These are phyloP conservation scores for Chernovozyma aurita DNA, from an alignment of 1,139 yeast species.

Conservation along the genomic window DNA sequence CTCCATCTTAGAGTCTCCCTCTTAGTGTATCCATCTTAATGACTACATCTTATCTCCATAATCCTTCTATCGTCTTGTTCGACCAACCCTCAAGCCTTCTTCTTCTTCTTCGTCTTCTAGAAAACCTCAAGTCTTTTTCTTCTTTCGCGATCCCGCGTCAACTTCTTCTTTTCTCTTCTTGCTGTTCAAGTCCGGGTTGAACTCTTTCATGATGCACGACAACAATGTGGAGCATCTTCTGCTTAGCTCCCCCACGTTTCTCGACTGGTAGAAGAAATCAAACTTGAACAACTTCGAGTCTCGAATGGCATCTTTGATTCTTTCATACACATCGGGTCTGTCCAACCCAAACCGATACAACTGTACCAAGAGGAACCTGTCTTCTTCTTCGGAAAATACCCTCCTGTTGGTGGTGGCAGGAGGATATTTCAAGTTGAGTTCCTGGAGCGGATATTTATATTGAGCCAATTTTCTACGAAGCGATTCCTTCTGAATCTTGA, in stretches of 20 bases:
- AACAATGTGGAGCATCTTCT: slow-evolving; percentile 67
- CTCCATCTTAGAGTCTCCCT: too few relatives aligned
- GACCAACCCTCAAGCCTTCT: too few relatives aligned
- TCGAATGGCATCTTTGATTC: slow-evolving; percentile 57
- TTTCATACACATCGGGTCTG: slow-evolving; percentile 59
- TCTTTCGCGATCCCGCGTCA: not conserved
- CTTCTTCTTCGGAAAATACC: slow-evolving; percentile 70
- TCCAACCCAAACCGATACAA: slow-evolving; percentile 65
- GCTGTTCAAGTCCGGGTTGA: slow-evolving; percentile 14
- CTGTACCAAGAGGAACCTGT: slow-evolving; percentile 62
- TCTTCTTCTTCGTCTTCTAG: not conserved
- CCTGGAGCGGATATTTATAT: slow-evolving; percentile 62
- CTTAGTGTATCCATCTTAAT: too few relatives aligned
- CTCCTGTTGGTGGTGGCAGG: slow-evolving; percentile 54
- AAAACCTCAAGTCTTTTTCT: not conserved
- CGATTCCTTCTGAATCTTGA: slow-evolving; percentile 61
- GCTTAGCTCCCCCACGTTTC: slow-evolving; percentile 59
- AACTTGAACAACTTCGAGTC: slow-evolving; percentile 60
- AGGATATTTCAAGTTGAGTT: slow-evolving; percentile 56
- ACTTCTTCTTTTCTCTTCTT: slow-evolving; percentile 3
- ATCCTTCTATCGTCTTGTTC: too few relatives aligned
- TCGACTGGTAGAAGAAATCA: slow-evolving; percentile 68
- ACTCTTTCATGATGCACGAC: slow-evolving; percentile 60
- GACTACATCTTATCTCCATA: too few relatives aligned
- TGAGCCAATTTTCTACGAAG: slow-evolving; percentile 59